Percentiles rank a stretch among this genome's conserved stretches.
Evolutionary conservation across 192 early-diverging fungal species (phyloP).

Genomic region (Coemansia sp.): DNA sequence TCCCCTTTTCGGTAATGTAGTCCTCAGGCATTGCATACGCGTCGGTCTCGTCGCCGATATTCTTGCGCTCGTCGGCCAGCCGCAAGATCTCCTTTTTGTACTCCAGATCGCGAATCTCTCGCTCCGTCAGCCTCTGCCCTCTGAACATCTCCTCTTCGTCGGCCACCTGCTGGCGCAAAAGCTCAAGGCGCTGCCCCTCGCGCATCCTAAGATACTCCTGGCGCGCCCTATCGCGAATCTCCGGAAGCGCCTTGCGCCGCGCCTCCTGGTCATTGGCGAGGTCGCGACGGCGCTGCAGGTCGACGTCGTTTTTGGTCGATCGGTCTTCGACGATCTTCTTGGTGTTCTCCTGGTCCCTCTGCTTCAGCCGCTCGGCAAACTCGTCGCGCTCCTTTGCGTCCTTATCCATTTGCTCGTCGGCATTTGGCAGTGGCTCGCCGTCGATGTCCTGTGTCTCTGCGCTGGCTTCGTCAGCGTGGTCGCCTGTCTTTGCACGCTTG

Average conservation of each 20-base stretch:
- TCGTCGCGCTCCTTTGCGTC: constrained; percentile 90
- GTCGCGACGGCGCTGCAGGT: constrained; percentile 64
- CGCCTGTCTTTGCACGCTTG: constrained; percentile 55
- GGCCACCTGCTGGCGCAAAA: constrained; percentile 71
- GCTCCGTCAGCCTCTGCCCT: constrained; percentile 67
- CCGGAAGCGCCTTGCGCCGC: constrained; percentile 63
- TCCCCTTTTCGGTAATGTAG: constrained; percentile 97
- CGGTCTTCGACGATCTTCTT: constrained; percentile 57
- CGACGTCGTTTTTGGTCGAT: constrained; percentile 53
- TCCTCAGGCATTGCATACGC: constrained; percentile 89
- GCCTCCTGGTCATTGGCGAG: constrained; percentile 80
- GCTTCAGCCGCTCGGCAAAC: constrained; percentile 75
- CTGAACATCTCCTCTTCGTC: constrained; percentile 87
- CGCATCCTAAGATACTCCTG: constrained; percentile 89
- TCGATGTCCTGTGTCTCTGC: constrained; percentile 32
- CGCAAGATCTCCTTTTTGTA: constrained; percentile 81
- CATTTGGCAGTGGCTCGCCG: constrained; percentile 22
- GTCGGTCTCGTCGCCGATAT: constrained; percentile 73
- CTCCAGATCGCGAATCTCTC: constrained; percentile 74
- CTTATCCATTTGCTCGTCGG: constrained; percentile 46
- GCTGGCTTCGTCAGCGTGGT: constrained; percentile 8
- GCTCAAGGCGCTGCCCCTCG: constrained; percentile 74
- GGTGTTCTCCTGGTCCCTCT: constrained; percentile 74
- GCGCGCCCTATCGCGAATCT: constrained; percentile 82
- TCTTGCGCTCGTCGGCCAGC: constrained; percentile 79